Percentiles rank a stretch among this genome's conserved stretches.
phyloP scores from a whole-genome alignment of 805 yeast genomes.

The Teunomyces atbi region DNA sequence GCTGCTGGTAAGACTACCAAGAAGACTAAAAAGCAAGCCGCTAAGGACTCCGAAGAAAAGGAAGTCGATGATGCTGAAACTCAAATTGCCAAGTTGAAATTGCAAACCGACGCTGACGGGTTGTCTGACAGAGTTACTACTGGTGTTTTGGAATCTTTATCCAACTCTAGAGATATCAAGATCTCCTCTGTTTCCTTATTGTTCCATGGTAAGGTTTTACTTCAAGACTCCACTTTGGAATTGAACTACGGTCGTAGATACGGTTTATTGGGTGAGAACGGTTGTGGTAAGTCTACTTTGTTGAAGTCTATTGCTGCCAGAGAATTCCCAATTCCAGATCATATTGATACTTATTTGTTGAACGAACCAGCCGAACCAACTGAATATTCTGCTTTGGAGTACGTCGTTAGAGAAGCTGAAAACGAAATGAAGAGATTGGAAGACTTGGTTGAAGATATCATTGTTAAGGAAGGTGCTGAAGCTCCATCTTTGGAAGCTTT shows the following conservation, averaged over 20 bases:
- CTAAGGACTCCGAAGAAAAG: conserved; percentile 48
- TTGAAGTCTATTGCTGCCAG: conserved; percentile 91
- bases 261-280: conserved; percentile 97
- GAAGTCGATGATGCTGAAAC: conserved; percentile 65
- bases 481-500: conserved; percentile 78
- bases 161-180: conserved; percentile 91
- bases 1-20: conserved; percentile 73
- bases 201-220: conserved; percentile 95
- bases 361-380: conserved; percentile 98
- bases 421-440: conserved; percentile 86
- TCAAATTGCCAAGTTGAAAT: conserved; percentile 79
- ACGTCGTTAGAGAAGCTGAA: conserved; percentile 97
- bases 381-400: conserved; percentile 88
- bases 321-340: conserved; percentile 93
- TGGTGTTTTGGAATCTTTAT: conserved; percentile 89
- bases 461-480: conserved; percentile 94
- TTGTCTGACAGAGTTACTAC: conserved; percentile 96
- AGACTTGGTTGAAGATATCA: conserved; percentile 83
- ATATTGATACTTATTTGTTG: conserved; percentile 85
- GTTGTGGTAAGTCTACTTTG: conserved; percentile 97
- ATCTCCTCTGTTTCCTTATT: conserved; percentile 83
- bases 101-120: conserved; percentile 93
- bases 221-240: conserved; percentile 89
- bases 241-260: conserved; percentile 96
- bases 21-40: conserved; percentile 58